Percentiles rank a stretch among this genome's conserved stretches.
These are phyloP conservation scores for Ilyonectria mors-panacis DNA, from an alignment of 2,329 filamentous ascomycete genomes.

Conservation along the genomic window DNA sequence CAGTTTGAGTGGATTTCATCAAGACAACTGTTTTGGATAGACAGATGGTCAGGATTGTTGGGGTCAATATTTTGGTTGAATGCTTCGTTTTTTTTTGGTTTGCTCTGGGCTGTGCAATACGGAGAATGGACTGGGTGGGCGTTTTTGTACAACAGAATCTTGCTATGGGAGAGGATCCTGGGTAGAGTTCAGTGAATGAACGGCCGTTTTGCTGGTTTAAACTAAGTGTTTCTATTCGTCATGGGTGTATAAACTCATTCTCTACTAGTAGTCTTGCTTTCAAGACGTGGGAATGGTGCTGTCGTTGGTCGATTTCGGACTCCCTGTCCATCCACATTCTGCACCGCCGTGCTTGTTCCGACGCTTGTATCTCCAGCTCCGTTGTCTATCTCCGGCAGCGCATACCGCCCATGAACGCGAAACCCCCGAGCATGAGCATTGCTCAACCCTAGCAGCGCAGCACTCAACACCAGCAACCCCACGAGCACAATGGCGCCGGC, in stretches of 20 bases:
- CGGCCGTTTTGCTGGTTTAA: slow-evolving; percentile 10
- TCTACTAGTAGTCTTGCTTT: background rate
- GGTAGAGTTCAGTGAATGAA: slow-evolving; percentile 21
- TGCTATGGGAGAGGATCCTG: slow-evolving; percentile 19
- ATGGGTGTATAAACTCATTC: background rate
- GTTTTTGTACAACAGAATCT: slow-evolving; percentile 33
- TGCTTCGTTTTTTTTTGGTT: slow-evolving; percentile 4
- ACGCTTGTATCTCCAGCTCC: background rate
- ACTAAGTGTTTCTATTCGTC: slow-evolving; percentile 4
- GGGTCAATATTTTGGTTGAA: slow-evolving; percentile 11
- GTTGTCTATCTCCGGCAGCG: slow-evolving; percentile 45
- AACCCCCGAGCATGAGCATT: slow-evolving; percentile 65
- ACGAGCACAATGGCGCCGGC: slow-evolving; percentile 67
- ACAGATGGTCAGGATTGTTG: slow-evolving; percentile 17
- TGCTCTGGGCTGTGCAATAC: slow-evolving; percentile 8
- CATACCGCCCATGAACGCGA: slow-evolving; percentile 66
- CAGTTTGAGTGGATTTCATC: slow-evolving; percentile 8
- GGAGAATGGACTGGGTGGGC: slow-evolving; percentile 19
- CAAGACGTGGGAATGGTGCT: background rate
- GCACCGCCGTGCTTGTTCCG: slow-evolving; percentile 4
- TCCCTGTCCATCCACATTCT: slow-evolving; percentile 2
- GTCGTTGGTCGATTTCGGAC: background rate
- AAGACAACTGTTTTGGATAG: slow-evolving; percentile 20
- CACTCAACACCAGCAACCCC: slow-evolving; percentile 65
- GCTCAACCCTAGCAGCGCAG: slow-evolving; percentile 67